phyloP scores from a whole-genome alignment of 306 rosid genomes.

The Phaseolus lunatus region DNA sequence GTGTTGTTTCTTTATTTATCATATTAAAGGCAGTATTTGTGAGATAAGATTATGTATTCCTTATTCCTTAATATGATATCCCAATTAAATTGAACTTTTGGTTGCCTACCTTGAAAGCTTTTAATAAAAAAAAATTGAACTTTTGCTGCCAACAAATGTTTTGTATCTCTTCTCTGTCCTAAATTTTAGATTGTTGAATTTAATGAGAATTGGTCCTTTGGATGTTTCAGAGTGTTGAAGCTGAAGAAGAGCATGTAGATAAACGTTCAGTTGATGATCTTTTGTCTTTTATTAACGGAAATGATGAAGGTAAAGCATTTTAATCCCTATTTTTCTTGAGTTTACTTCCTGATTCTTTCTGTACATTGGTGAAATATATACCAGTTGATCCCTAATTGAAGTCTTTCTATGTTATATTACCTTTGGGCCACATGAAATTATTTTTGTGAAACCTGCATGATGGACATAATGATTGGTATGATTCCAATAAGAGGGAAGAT shows the following conservation, averaged over 20 bases:
- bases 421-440: background rate
- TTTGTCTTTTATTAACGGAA: conserved; percentile 89
- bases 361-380: conserved; percentile 26
- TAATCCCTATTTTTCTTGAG: background rate
- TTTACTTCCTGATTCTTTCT: conserved; percentile 25
- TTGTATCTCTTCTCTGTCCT: conserved; percentile 28
- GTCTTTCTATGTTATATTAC: conserved; percentile 26
- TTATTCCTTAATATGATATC: conserved; percentile 26
- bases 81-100: conserved; percentile 25
- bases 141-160: conserved; percentile 14
- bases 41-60: conserved; percentile 24
- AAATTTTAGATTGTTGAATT: conserved; percentile 35
- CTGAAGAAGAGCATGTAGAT: conserved; percentile 76
- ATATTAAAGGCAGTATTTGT: background rate
- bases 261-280: conserved; percentile 95
- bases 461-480: conserved; percentile 24
- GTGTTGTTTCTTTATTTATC: conserved; percentile 44
- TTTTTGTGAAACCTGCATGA: conserved; percentile 19
- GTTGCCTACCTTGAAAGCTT: no score
- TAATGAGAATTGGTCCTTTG: conserved; percentile 24
- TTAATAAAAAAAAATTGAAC: no score
- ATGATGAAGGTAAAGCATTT: conserved; percentile 64
- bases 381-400: conserved; percentile 24
- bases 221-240: conserved; percentile 79
- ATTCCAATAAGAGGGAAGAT: background rate